Evolutionary conservation across 768 basidiomycete species (phyloP).

Genomic region (Obba rivulosa): DNA sequence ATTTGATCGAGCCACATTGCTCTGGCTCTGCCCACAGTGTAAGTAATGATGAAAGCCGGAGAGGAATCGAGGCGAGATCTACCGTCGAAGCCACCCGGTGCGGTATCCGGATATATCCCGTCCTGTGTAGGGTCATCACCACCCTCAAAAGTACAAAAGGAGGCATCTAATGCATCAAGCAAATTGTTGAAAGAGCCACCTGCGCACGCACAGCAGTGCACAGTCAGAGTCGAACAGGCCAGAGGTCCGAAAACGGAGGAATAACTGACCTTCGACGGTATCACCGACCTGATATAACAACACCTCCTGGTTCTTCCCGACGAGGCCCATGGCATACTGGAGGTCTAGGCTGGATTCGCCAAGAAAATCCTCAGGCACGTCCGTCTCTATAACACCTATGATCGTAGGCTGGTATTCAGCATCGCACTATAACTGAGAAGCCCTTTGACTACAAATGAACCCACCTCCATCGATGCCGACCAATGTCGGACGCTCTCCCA

Average conservation of each 20-base stretch:
- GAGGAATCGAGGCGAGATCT: slow-evolving; percentile 11
- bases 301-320: slow-evolving; percentile 14
- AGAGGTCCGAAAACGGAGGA: neutral
- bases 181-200: slow-evolving; percentile 41
- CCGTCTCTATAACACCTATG: neutral
- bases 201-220: slow-evolving; percentile 28
- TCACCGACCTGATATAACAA: slow-evolving; percentile 22
- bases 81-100: slow-evolving; percentile 10
- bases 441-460: neutral
- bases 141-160: slow-evolving; percentile 40
- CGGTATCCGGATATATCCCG: slow-evolving; percentile 36
- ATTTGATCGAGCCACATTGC: slow-evolving; percentile 32
- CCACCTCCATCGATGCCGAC: slow-evolving; percentile 32
- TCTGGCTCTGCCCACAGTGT: slow-evolving; percentile 14
- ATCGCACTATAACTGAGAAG: neutral
- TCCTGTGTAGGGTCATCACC: slow-evolving; percentile 37
- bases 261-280: slow-evolving; percentile 10
- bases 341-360: slow-evolving; percentile 75
- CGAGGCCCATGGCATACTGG: slow-evolving; percentile 57
- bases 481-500: slow-evolving; percentile 35
- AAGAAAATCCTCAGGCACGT: slow-evolving; percentile 28
- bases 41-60: neutral
- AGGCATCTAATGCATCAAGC: slow-evolving; percentile 38
- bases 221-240: slow-evolving; percentile 13
- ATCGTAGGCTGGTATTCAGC: neutral